phyloP scores from a whole-genome alignment of 768 basidiomycete species.

The Kwoniella sp. region DNA sequence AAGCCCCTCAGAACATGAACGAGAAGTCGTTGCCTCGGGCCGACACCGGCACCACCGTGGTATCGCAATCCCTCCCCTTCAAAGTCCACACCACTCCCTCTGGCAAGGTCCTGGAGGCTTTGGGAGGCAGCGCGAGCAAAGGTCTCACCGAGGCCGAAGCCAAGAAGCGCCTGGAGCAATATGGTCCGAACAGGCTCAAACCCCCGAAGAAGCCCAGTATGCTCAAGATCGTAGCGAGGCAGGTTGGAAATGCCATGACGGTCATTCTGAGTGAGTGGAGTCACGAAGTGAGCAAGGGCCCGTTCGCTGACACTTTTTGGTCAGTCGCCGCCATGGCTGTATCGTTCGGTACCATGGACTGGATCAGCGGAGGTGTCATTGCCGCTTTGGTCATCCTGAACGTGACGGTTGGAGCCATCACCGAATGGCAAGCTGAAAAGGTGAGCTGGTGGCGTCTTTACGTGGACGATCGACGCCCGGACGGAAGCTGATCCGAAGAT shows the following conservation, averaged over 20 bases:
- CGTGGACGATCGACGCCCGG: neutral
- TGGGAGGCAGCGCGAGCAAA: conserved; percentile 29
- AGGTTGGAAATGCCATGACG: conserved; percentile 48
- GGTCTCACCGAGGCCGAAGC: conserved; percentile 44
- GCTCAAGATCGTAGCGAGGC: conserved; percentile 41
- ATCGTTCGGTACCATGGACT: conserved; percentile 59
- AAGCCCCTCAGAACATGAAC: neutral
- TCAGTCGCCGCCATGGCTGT: conserved; percentile 53
- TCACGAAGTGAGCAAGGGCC: neutral
- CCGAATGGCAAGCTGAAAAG: conserved; percentile 51
- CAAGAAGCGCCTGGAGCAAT: conserved; percentile 23
- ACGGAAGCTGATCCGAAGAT: neutral
- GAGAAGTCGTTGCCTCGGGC: conserved; percentile 18
- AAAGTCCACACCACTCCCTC: conserved; percentile 39
- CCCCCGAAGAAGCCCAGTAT: conserved; percentile 40
- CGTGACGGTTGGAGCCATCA: conserved; percentile 46
- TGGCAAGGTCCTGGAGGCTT: conserved; percentile 40
- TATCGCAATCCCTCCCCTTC: conserved; percentile 31
- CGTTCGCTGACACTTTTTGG: neutral
- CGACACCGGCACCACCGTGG: conserved; percentile 20
- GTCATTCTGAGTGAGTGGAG: conserved; percentile 36
- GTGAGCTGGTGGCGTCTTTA: conserved; percentile 13
- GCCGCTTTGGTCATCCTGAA: conserved; percentile 49
- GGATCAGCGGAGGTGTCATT: conserved; percentile 56
- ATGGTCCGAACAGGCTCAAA: conserved; percentile 50